Evolutionary conservation across 2,329 filamentous ascomycete genomes (phyloP).

Genomic region (Colletotrichum sansevieriae): DNA sequence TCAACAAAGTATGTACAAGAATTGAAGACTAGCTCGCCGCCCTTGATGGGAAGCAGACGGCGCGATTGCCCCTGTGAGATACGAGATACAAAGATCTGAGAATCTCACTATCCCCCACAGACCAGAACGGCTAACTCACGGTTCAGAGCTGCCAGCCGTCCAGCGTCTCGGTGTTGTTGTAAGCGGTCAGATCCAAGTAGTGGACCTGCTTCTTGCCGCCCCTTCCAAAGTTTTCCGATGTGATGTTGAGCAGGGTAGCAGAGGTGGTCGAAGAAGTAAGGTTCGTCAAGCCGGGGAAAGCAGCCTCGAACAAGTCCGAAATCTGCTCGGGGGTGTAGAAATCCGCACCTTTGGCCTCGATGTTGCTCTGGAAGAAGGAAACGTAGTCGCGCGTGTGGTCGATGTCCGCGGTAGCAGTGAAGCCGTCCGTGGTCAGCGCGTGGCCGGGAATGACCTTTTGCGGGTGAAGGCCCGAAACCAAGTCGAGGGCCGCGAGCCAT

Average conservation of each 20-base stretch:
- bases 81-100: no score
- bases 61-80: no score
- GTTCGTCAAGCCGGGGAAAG: conserved; percentile 27
- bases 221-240: conserved; percentile 29
- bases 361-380: conserved; percentile 30
- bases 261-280: conserved; percentile 22
- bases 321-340: conserved; percentile 26
- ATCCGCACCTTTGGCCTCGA: conserved; percentile 28
- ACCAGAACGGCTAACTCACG: neutral
- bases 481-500: conserved; percentile 33
- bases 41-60: no score
- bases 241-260: conserved; percentile 25
- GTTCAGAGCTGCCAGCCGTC: conserved; percentile 13
- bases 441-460: conserved; percentile 26
- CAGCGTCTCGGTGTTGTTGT: conserved; percentile 11
- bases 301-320: conserved; percentile 4
- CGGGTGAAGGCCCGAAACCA: conserved; percentile 17
- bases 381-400: conserved; percentile 27
- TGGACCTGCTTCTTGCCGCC: conserved; percentile 2
- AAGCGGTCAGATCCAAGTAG: conserved; percentile 13
- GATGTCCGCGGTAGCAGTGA: conserved; percentile 12
- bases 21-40: no score
- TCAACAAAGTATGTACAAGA: no score
- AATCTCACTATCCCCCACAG: no score
- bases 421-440: conserved; percentile 10